These are phyloP conservation scores for Tuber aestivum DNA, from an alignment of 495 filamentous ascomycete species.

Conservation along the genomic window DNA sequence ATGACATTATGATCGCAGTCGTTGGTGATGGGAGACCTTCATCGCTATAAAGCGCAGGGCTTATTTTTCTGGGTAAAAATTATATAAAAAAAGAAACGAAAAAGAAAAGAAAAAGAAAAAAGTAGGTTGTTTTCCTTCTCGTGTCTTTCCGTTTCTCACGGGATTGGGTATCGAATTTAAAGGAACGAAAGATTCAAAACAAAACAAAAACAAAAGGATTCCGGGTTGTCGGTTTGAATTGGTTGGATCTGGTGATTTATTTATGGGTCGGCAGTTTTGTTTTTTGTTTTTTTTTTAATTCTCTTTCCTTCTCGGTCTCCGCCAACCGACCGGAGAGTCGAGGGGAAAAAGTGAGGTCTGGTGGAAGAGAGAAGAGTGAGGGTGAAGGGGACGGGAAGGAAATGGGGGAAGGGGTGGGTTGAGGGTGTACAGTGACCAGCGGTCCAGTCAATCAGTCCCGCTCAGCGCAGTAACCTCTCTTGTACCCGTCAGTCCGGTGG, in stretches of 20 bases:
- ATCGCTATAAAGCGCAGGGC: slow-evolving; percentile 40
- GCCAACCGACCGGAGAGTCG: slow-evolving; percentile 5
- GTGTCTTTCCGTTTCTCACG: not conserved
- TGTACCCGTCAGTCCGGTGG: not conserved
- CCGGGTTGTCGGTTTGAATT: not conserved
- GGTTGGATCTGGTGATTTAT: slow-evolving; percentile 3
- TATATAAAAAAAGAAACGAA: not conserved
- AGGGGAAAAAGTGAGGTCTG: not conserved
- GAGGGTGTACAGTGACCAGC: not conserved
- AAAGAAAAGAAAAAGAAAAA: not conserved
- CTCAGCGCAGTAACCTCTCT: not conserved
- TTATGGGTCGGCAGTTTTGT: not conserved
- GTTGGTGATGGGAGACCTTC: slow-evolving; percentile 40
- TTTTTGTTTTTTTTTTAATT: not conserved
- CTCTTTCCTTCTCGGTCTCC: slow-evolving; percentile 4
- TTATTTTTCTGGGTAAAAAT: not conserved
- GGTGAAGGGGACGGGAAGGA: not conserved
- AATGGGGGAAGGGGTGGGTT: not conserved
- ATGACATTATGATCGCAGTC: slow-evolving; percentile 42
- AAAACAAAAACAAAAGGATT: not conserved
- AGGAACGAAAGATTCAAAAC: not conserved
- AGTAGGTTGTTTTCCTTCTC: not conserved
- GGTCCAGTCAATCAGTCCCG: not conserved
- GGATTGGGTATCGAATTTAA: not conserved
- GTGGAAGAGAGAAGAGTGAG: not conserved